phyloP scores from a whole-genome alignment of 2,329 filamentous ascomycete species.

The Paraphoma chrysanthemicola region DNA sequence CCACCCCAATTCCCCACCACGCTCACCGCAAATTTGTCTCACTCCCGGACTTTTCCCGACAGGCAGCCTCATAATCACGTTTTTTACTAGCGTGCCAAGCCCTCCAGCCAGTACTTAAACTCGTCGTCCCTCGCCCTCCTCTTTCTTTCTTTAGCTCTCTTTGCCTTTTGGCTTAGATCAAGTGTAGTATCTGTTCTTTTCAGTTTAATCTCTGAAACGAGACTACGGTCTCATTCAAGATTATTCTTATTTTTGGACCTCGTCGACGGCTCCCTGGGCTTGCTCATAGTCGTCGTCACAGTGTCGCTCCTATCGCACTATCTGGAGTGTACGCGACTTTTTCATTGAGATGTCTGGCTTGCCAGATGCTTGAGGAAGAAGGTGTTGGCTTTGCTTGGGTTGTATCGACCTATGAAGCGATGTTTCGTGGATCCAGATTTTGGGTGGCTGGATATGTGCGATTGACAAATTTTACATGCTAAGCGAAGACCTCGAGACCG shows the following conservation, averaged over 20 bases:
- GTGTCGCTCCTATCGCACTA: constrained; percentile 82
- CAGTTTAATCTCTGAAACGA: constrained; percentile 95
- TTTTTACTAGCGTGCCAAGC: neutral
- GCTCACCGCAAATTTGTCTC: too few species aligned
- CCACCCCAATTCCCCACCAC: too few species aligned
- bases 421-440: neutral
- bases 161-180: constrained; percentile 25
- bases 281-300: constrained; percentile 67
- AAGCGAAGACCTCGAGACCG: too few species aligned
- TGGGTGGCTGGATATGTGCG: neutral
- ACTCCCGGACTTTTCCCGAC: too few species aligned
- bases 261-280: constrained; percentile 68
- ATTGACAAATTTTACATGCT: too few species aligned
- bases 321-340: constrained; percentile 70
- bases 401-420: neutral
- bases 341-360: constrained; percentile 35
- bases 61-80: neutral
- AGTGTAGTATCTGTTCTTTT: constrained; percentile 85
- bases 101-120: constrained; percentile 3
- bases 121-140: constrained; percentile 2
- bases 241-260: constrained; percentile 80
- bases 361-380: constrained; percentile 35
- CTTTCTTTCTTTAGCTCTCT: constrained; percentile 15
- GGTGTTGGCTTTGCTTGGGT: neutral
- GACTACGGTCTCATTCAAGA: constrained; percentile 71